A percentile compares a stretch with the other conserved stretches of the same genome.
phyloP scores from a whole-genome alignment of 805 yeast genomes.

The Lachancea quebecensis region DNA sequence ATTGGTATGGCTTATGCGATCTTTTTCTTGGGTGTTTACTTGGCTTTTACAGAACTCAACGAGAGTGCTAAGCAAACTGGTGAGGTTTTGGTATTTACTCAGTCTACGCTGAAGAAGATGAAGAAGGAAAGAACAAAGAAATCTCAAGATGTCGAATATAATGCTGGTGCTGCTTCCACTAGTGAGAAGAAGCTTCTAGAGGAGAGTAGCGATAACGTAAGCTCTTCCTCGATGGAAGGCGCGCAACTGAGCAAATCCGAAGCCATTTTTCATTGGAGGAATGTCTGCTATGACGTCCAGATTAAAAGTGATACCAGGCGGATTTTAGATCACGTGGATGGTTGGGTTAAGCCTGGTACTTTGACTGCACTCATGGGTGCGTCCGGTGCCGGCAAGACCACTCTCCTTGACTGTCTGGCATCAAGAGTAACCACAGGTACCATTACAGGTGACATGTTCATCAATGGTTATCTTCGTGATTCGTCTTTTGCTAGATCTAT shows the following conservation, averaged over 20 bases:
- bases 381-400: slow-evolving; percentile 84
- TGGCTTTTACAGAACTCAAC: slow-evolving; percentile 49
- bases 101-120: slow-evolving; percentile 40
- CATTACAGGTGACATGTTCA: slow-evolving; percentile 64
- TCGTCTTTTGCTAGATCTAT: slow-evolving; percentile 67
- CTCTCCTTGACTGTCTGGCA: slow-evolving; percentile 64
- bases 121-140: slow-evolving; percentile 34
- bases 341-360: slow-evolving; percentile 81
- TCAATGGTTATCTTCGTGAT: slow-evolving; percentile 58
- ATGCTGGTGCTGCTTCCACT: slow-evolving; percentile 9
- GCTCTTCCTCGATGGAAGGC: slow-evolving; percentile 9
- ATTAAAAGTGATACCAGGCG: slow-evolving; percentile 55
- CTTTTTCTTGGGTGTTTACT: slow-evolving; percentile 48
- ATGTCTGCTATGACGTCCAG: slow-evolving; percentile 63
- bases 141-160: slow-evolving; percentile 22
- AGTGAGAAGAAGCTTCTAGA: slow-evolving; percentile 22
- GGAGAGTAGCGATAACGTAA: slow-evolving; percentile 15
- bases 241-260: slow-evolving; percentile 29
- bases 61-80: slow-evolving; percentile 64
- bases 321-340: slow-evolving; percentile 60
- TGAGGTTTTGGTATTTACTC: slow-evolving; percentile 58
- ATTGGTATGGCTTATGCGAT: slow-evolving; percentile 49
- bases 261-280: slow-evolving; percentile 71
- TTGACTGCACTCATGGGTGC: slow-evolving; percentile 79
- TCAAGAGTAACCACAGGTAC: slow-evolving; percentile 67